Percentiles rank a stretch among this genome's conserved stretches.
These are phyloP conservation scores for Trichoderma guizhouense DNA, from an alignment of 2,329 filamentous ascomycete species.

Conservation along the genomic window DNA sequence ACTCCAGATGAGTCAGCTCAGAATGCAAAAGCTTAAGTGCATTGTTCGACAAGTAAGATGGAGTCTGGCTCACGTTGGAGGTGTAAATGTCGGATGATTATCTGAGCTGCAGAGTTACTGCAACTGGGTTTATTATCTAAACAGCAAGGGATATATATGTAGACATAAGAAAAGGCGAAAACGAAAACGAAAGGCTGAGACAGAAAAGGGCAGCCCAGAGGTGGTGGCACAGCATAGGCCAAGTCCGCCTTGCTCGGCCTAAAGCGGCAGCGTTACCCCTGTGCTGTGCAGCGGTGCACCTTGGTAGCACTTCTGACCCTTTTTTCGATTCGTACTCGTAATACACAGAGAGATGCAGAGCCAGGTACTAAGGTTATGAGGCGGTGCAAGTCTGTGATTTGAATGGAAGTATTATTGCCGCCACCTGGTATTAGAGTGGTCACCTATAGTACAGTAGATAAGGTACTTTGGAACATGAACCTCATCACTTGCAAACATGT, in stretches of 20 bases:
- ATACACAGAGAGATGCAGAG: neutral
- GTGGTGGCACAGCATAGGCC: neutral
- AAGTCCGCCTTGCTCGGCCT: neutral
- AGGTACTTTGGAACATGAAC: neutral
- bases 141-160: neutral
- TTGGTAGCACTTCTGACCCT: neutral
- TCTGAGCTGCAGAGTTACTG: neutral
- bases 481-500: neutral
- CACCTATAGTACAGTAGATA: neutral
- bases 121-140: neutral
- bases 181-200: conserved; percentile 3
- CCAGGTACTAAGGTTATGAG: neutral
- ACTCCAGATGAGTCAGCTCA: conserved; percentile 1
- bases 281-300: neutral
- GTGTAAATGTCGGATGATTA: neutral
- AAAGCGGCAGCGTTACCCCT: neutral
- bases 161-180: neutral
- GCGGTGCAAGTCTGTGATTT: neutral
- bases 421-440: neutral
- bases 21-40: neutral
- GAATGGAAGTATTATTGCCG: neutral
- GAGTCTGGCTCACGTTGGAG: neutral
- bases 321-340: neutral
- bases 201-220: neutral
- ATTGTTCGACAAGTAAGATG: neutral